A percentile compares a stretch with the other conserved stretches of the same genome.
These are phyloP conservation scores for Grosmannia serpens DNA, from an alignment of 2,329 filamentous ascomycete genomes.

Conservation along the genomic window DNA sequence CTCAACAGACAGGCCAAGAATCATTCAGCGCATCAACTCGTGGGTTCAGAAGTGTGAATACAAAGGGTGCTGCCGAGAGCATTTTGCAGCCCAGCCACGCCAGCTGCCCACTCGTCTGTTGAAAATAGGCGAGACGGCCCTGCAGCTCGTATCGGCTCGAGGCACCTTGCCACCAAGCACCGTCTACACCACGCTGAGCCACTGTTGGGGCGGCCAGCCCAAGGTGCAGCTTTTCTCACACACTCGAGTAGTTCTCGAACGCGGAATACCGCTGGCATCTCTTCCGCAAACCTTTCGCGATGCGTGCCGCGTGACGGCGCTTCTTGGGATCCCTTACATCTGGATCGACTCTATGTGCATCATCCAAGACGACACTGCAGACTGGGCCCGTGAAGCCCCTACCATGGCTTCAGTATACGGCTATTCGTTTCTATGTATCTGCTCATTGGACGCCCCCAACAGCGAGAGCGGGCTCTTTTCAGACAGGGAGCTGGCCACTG, in stretches of 20 bases:
- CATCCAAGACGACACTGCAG: background rate
- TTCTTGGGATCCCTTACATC: background rate
- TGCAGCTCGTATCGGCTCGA: background rate
- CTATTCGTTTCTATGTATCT: background rate
- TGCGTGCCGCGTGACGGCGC: background rate
- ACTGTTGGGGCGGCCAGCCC: constrained; percentile 1
- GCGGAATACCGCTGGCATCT: background rate
- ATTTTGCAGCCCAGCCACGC: background rate
- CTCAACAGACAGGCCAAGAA: background rate
- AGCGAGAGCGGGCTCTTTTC: background rate
- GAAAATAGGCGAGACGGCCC: background rate
- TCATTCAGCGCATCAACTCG: background rate
- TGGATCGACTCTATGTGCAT: constrained; percentile 3
- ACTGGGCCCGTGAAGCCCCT: background rate
- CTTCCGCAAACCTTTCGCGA: background rate
- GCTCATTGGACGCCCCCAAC: background rate
- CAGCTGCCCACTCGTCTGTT: background rate
- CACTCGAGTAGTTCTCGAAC: background rate
- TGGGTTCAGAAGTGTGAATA: background rate
- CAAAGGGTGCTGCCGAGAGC: background rate
- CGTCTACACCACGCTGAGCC: background rate
- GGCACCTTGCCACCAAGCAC: background rate
- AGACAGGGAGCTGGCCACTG: background rate
- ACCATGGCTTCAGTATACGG: background rate
- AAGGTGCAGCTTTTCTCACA: background rate